phyloP scores from a whole-genome alignment of 352 stramenopile species.

The Chrysophaeum taylorii region DNA sequence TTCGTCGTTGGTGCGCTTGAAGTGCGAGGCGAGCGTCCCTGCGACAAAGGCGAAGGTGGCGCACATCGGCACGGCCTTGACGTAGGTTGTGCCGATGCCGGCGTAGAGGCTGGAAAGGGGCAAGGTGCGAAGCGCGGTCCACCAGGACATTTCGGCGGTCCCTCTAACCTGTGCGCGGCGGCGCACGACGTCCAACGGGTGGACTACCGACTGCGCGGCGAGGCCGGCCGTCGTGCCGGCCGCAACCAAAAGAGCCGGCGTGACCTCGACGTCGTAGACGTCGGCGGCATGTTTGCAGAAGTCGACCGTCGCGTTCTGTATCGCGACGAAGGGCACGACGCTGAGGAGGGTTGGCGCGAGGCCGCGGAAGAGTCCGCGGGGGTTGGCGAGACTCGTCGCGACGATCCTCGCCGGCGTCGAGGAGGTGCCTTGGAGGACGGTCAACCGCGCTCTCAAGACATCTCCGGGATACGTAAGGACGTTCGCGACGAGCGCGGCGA shows the following conservation, averaged over 20 bases:
- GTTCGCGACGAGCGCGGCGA: constrained; percentile 13
- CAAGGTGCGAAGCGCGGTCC: too few relatives aligned
- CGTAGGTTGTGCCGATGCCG: constrained; percentile 14
- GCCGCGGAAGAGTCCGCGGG: constrained; percentile 12
- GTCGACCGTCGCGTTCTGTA: constrained; percentile 13
- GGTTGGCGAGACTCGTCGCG: background rate
- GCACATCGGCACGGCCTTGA: constrained; percentile 11
- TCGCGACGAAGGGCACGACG: constrained; percentile 20
- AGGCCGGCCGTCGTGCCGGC: constrained; percentile 12
- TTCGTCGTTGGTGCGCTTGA: too few relatives aligned
- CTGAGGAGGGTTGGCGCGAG: constrained; percentile 14
- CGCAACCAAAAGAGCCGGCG: constrained; percentile 1
- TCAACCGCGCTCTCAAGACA: constrained; percentile 17
- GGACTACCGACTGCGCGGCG: constrained; percentile 12
- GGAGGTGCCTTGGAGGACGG: too few relatives aligned
- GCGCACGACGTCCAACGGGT: constrained; percentile 19
- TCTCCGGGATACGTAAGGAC: constrained; percentile 20
- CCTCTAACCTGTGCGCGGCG: constrained; percentile 11
- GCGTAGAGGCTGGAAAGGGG: constrained; percentile 11
- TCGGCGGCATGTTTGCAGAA: background rate
- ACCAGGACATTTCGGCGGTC: constrained; percentile 9
- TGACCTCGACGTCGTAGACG: background rate
- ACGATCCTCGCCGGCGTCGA: background rate
- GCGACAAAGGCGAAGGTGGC: background rate
- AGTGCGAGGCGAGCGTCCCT: background rate